Base-by-base conservation (phyloP, 192 early-diverging fungal species). In the Coemansia sp. region DNA sequence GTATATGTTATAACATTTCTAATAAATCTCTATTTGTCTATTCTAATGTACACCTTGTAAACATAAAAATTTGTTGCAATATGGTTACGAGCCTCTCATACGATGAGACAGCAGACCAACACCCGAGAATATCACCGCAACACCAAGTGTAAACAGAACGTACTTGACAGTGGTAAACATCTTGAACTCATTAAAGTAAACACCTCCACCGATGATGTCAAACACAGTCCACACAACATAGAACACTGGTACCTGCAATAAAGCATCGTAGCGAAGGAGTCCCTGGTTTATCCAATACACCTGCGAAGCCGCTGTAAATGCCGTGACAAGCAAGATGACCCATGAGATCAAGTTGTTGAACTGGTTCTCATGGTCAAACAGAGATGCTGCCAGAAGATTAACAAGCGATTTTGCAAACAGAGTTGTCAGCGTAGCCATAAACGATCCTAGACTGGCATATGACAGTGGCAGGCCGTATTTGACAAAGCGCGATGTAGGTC, bases 231-330 rank as follows among this genome's bases (percentile, higher is more conserved):
- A 92, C 44, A 90, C 86, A 27, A 86, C 85, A 52, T 86, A 90
- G 69, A 88, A 92, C 21, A 91, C 86, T 0, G 91, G 91, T 22
- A 92, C 87, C 55, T 92, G 91, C 5, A 92, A 75, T 52, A 92
- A 51, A 0, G 91, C 91, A 53, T 92, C 91, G 64, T 92, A 92
- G 34, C 88, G 78, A 47, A 82, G 81, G 10, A 92, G 61, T 0
- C 91, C 91, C 81, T 88, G 89, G 65, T 88, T 92, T 40, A 92
- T 89, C 88, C 89, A 92, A 64, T 90, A 91, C 22, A 92, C 83
- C 70, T 92, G 90, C 3, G 83, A 82, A 0, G 89, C 80, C 2
- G 89, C 90, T 13, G 89, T 91, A 50, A 85, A 78, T n/a, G 85
- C 80, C 0, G 89, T 92, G 18, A 91, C 83, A 4, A 81, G 60